Percentiles rank a stretch among this genome's conserved stretches.
Conservation (phyloP, 2,329 filamentous ascomycete genomes). For the Bipolaris cookei region DNA sequence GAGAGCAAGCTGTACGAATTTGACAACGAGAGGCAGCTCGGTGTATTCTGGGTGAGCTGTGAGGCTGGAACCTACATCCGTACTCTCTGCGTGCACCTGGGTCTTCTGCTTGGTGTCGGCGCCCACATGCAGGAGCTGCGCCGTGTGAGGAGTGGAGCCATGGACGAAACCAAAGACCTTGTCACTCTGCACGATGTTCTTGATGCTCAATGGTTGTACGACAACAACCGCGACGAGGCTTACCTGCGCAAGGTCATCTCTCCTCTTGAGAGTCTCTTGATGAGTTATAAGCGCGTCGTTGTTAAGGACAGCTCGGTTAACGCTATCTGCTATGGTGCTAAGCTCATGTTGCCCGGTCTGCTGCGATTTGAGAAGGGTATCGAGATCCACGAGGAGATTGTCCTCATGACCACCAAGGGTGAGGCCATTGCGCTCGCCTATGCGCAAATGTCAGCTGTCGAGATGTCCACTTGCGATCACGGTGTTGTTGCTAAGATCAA, state of each 20-base stretch:
- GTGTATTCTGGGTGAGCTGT: conserved; percentile 99
- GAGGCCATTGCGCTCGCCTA: conserved; percentile 97
- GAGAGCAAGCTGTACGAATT: conserved; percentile 96
- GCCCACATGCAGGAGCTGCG: conserved; percentile 98
- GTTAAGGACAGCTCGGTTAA: conserved; percentile 98
- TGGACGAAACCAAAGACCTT: conserved; percentile 87
- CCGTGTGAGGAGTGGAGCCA: conserved; percentile 90
- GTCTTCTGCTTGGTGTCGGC: conserved; percentile 78
- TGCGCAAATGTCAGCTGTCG: conserved; percentile 96
- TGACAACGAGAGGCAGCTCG: conserved; percentile 96
- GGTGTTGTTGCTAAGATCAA: conserved; percentile 99
- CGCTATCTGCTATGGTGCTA: conserved; percentile 97
- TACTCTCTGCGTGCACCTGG: conserved; percentile 94
- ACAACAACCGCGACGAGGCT: conserved; percentile 94
- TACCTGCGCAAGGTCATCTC: conserved; percentile 90
- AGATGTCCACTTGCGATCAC: conserved; percentile 96
- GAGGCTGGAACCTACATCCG: conserved; percentile 99
- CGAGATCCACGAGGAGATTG: conserved; percentile 93
- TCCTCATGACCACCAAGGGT: conserved; percentile 98
- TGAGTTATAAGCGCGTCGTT: conserved; percentile 93
- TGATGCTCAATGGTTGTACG: conserved; percentile 93
- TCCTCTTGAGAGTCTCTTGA: conserved; percentile 89
- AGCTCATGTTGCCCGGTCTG: conserved; percentile 97
- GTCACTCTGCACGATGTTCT: conserved; percentile 95
- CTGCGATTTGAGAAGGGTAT: conserved; percentile 91